Percentiles rank a stretch among this genome's conserved stretches.
These are phyloP conservation scores for Sugiyamaella boreocaroliniensis DNA, from an alignment of 805 yeast species.

Conservation along the genomic window DNA sequence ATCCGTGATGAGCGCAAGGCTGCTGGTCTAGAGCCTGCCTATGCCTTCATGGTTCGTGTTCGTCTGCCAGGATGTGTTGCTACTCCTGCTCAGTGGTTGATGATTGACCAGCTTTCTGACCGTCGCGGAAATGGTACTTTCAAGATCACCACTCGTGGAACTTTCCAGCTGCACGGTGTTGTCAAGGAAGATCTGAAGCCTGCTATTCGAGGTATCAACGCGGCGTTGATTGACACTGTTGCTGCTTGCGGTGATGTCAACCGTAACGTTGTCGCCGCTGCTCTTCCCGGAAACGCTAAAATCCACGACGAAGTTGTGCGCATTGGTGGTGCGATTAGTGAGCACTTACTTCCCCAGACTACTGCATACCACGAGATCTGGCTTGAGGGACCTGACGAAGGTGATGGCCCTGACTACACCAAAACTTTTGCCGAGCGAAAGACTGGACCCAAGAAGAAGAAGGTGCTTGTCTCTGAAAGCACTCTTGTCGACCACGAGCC, in stretches of 20 bases:
- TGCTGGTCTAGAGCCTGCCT: constrained; percentile 91
- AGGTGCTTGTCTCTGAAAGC: constrained; percentile 79
- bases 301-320: constrained; percentile 69
- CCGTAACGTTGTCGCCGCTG: constrained; percentile 89
- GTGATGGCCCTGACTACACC: constrained; percentile 61
- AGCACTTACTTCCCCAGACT: constrained; percentile 78
- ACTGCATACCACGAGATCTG: constrained; percentile 97
- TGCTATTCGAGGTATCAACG: constrained; percentile 87
- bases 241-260: constrained; percentile 99
- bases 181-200: constrained; percentile 85
- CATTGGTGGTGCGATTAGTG: constrained; percentile 61
- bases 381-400: constrained; percentile 78
- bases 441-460: constrained; percentile 74
- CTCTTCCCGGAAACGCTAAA: constrained; percentile 78
- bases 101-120: constrained; percentile 72
- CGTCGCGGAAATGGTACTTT: constrained; percentile 86
- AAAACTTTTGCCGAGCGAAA: constrained; percentile 57
- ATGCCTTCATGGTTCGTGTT: constrained; percentile 93
- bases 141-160: constrained; percentile 93
- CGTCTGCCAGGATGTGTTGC: constrained; percentile 92
- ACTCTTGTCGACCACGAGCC: constrained; percentile 80
- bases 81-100: constrained; percentile 82
- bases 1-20: constrained; percentile 87
- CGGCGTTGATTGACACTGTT: constrained; percentile 83
- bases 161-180: constrained; percentile 93